Percentiles rank a stretch among this genome's conserved stretches.
These are phyloP conservation scores for Inga laurina DNA, from an alignment of 306 rosid species.

Conservation along the genomic window DNA sequence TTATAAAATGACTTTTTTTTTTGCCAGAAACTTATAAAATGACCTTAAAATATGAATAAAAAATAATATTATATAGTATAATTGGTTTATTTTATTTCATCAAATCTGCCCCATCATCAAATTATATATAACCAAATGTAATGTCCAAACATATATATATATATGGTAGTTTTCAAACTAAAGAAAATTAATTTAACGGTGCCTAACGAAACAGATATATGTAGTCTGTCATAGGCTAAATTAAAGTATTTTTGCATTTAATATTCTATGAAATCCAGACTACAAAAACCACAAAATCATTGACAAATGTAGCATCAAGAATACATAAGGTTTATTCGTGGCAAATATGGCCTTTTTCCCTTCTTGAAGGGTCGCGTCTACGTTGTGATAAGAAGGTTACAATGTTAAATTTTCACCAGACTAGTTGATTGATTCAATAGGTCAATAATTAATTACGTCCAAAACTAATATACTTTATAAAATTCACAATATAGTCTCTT, in stretches of 20 bases:
- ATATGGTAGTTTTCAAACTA: not conserved
- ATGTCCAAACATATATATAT: too few species aligned
- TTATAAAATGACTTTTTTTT: too few species aligned
- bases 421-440: not conserved
- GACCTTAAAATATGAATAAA: too few species aligned
- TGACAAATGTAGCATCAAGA: not conserved
- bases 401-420: not conserved
- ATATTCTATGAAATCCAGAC: not conserved
- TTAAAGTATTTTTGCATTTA: not conserved
- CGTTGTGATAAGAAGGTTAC: not conserved
- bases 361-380: conserved; percentile 21
- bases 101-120: not conserved
- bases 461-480: not conserved
- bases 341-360: not conserved
- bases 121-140: not conserved
- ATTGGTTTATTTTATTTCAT: not conserved
- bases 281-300: not conserved
- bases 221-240: not conserved
- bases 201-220: not conserved
- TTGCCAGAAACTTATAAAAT: too few species aligned
- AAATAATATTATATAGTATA: too few species aligned
- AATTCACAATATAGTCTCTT: not conserved
- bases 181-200: not conserved
- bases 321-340: not conserved
- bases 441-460: not conserved